Base-by-base conservation (phyloP, 441 rosid genomes). In the Mallotus japonicus region DNA sequence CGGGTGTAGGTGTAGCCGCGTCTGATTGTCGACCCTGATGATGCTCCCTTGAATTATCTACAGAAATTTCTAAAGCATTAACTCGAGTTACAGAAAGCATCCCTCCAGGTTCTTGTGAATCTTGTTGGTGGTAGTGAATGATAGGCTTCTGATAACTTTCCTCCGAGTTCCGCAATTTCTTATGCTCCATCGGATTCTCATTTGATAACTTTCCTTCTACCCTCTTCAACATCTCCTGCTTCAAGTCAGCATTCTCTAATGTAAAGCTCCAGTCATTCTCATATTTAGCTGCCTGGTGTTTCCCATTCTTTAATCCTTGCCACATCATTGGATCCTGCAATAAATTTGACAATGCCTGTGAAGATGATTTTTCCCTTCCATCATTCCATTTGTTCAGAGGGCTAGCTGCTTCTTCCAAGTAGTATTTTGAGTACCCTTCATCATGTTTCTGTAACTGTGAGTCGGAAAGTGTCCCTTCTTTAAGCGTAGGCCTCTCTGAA, bases 401-500 rank as follows among this genome's bases (percentile, higher is more conserved):
- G 56, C 72, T 74, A 65, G 74, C 60, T 63, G 60, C 81, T 76
- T 82, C 87, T 77, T 82, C 88, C 75, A 84, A 71, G 42, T 70
- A 62, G 67, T 69, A 67, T 59, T 64, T 78, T 20, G 82, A 77
- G 32, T 28, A 28, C 75, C 72, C 83, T 72, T 80, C 84, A 67
- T 85, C 83, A 67, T 77, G 84, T 61, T 72, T 86, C 53, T 76
- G 86, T 78, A 90, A 80, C 70, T 75, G 78, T 3, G 93, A 83
- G 75, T 90, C 92, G 32, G 92, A 89, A 65, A 79, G 78, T 73
- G 86, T 78, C 78, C 85, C 82, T 76, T 83, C 90, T 86, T 51
- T 86, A 28, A 85, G 81, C 57, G 20, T 56, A 55, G 75, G 71
- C 69, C 72, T 78, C 70, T 69, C 84, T 8, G 83, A 69, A 62